A percentile compares a stretch with the other conserved stretches of the same genome.
These are phyloP conservation scores for Pelargonium cotyledonis DNA, from an alignment of 441 rosid genomes.

Conservation along the genomic window DNA sequence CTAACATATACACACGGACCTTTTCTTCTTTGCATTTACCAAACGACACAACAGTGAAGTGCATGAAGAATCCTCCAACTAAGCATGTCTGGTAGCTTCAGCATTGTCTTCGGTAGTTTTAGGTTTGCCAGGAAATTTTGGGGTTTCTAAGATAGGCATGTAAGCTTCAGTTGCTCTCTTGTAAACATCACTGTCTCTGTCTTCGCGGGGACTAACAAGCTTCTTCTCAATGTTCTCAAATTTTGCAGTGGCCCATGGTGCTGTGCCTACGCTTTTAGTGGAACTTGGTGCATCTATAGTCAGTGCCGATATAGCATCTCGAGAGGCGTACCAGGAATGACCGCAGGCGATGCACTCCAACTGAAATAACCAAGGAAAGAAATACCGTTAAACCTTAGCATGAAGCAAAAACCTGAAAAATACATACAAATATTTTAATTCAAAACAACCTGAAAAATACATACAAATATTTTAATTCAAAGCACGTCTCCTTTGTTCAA, in stretches of 20 bases:
- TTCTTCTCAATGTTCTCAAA: slow-evolving; percentile 58
- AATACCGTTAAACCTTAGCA: neutral
- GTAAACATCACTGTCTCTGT: slow-evolving; percentile 20
- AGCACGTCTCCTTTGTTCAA: neutral
- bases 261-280: slow-evolving; percentile 40
- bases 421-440: neutral
- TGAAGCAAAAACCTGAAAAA: neutral
- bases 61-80: neutral
- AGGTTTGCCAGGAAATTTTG: slow-evolving; percentile 33
- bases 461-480: neutral
- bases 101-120: slow-evolving; percentile 29
- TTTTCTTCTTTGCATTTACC: no score
- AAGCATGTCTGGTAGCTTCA: slow-evolving; percentile 21
- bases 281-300: slow-evolving; percentile 57
- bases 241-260: slow-evolving; percentile 51
- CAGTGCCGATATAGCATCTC: slow-evolving; percentile 71
- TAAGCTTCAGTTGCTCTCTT: slow-evolving; percentile 46
- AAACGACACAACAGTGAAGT: no score
- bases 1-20: no score
- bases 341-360: slow-evolving; percentile 87
- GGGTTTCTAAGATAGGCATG: slow-evolving; percentile 43
- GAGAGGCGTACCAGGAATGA: slow-evolving; percentile 83
- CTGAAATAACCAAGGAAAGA: slow-evolving; percentile 31
- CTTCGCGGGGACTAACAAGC: slow-evolving; percentile 50
- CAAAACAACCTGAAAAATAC: neutral